Percentiles rank a stretch among this genome's conserved stretches.
Conservation (phyloP, 2,329 filamentous ascomycete genomes). For the Dactylellina sp. region DNA sequence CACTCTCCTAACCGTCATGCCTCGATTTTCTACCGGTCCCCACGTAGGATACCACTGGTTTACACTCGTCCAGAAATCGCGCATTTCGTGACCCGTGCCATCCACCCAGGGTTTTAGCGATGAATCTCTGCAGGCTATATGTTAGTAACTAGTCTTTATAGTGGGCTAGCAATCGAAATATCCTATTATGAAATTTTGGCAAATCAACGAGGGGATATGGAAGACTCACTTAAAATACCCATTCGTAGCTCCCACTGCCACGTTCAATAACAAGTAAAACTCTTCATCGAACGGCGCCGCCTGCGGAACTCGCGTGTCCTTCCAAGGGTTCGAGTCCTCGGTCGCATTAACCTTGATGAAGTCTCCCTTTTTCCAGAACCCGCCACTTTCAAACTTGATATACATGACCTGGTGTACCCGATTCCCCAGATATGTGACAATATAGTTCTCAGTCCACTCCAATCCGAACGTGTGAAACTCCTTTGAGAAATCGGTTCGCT, state of each 20-base stretch:
- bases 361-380: slow-evolving; percentile 65
- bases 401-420: slow-evolving; percentile 57
- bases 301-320: slow-evolving; percentile 61
- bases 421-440: slow-evolving; percentile 44
- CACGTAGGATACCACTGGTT: slow-evolving; percentile 50
- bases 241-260: slow-evolving; percentile 68
- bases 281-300: slow-evolving; percentile 69
- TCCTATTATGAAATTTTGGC: too few species aligned
- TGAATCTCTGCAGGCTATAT: slow-evolving; percentile 25
- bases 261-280: slow-evolving; percentile 69
- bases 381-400: slow-evolving; percentile 56
- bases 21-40: slow-evolving; percentile 31
- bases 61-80: slow-evolving; percentile 39
- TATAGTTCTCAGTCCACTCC: slow-evolving; percentile 59
- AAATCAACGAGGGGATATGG: background rate
- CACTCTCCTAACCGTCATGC: slow-evolving; percentile 44
- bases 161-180: background rate
- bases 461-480: slow-evolving; percentile 68
- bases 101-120: slow-evolving; percentile 42
- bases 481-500: slow-evolving; percentile 64
- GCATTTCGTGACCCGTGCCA: slow-evolving; percentile 37
- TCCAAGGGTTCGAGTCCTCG: slow-evolving; percentile 66
- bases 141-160: background rate
- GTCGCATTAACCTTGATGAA: slow-evolving; percentile 66
- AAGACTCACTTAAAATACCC: slow-evolving; percentile 62